A percentile compares a stretch with the other conserved stretches of the same genome.
phyloP scores from a whole-genome alignment of 164 flowering plant species.

The Aristolochia californica region DNA sequence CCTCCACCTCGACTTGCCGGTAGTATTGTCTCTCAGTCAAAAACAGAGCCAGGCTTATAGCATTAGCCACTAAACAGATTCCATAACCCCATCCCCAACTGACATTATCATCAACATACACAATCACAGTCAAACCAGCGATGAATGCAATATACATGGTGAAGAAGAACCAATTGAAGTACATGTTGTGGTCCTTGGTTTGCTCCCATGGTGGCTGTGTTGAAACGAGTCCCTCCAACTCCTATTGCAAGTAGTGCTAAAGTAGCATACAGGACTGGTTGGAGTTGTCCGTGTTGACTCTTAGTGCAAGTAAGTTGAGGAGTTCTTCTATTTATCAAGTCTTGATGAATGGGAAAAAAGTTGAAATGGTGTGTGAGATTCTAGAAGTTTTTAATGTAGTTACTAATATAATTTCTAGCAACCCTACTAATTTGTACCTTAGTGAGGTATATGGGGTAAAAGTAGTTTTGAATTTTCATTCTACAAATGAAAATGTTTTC shows the following conservation, averaged over 20 bases:
- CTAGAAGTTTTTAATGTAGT: too few species aligned
- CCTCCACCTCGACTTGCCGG: constrained; percentile 17
- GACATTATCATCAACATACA: constrained; percentile 38
- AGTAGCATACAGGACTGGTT: constrained; percentile 16
- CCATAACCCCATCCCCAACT: constrained; percentile 43
- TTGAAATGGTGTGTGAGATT: too few species aligned
- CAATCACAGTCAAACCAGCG: constrained; percentile 16
- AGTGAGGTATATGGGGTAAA: too few species aligned
- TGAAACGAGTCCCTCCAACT: constrained; percentile 30
- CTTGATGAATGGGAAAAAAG: too few species aligned
- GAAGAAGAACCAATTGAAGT: constrained; percentile 51
- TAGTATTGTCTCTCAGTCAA: constrained; percentile 20
- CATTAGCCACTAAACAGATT: constrained; percentile 11
- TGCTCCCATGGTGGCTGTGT: constrained; percentile 35
- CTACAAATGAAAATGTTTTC: too few species aligned
- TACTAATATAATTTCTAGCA: too few species aligned
- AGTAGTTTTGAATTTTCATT: too few species aligned
- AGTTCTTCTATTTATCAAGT: too few species aligned
- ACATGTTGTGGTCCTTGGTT: constrained; percentile 18
- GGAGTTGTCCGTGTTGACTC: too few species aligned
- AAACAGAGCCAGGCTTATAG: constrained; percentile 20
- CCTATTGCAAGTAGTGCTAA: constrained; percentile 24
- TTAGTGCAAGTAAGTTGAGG: too few species aligned
- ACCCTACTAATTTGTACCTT: too few species aligned
- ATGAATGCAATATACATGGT: constrained; percentile 9